Percentiles rank a stretch among this genome's conserved stretches.
These are phyloP conservation scores for Lipomyces kockii DNA, from an alignment of 805 yeast species.

Conservation along the genomic window DNA sequence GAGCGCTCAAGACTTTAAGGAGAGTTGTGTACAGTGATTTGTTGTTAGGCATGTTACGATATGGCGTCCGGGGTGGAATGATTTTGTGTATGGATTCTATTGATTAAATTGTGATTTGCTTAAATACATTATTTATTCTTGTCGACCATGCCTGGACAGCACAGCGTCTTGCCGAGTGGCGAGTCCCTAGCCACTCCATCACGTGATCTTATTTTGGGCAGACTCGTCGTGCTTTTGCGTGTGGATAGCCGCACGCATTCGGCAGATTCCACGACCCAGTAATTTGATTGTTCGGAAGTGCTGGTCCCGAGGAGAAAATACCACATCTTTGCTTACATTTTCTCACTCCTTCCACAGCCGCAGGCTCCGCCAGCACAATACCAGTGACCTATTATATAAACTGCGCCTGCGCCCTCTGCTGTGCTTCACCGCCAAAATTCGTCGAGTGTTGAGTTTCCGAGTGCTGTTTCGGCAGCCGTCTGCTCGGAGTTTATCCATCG, in stretches of 20 bases:
- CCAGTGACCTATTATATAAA: not conserved
- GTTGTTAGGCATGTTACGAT: not conserved
- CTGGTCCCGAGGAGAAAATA: not conserved
- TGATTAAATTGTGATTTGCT: not conserved
- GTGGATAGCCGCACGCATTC: not conserved
- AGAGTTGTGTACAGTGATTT: not conserved
- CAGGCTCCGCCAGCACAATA: not conserved
- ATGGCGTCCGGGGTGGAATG: not conserved
- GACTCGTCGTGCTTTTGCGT: not conserved
- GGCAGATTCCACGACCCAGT: not conserved
- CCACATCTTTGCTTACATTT: not conserved
- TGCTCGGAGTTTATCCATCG: not conserved
- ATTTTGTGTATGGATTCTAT: not conserved
- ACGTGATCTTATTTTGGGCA: not conserved
- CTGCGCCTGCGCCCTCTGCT: not conserved
- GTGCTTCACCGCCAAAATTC: constrained; percentile 1
- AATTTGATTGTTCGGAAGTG: not conserved
- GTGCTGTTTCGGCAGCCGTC: constrained; percentile 1
- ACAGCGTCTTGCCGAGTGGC: not conserved
- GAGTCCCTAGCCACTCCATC: not conserved
- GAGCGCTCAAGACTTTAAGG: not conserved
- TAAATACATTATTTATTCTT: no score
- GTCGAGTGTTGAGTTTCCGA: constrained; percentile 1
- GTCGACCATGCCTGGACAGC: no score
- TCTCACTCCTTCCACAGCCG: not conserved